A percentile compares a stretch with the other conserved stretches of the same genome.
These are phyloP conservation scores for Colletotrichum incanum DNA, from an alignment of 2,329 filamentous ascomycete genomes.

Conservation along the genomic window DNA sequence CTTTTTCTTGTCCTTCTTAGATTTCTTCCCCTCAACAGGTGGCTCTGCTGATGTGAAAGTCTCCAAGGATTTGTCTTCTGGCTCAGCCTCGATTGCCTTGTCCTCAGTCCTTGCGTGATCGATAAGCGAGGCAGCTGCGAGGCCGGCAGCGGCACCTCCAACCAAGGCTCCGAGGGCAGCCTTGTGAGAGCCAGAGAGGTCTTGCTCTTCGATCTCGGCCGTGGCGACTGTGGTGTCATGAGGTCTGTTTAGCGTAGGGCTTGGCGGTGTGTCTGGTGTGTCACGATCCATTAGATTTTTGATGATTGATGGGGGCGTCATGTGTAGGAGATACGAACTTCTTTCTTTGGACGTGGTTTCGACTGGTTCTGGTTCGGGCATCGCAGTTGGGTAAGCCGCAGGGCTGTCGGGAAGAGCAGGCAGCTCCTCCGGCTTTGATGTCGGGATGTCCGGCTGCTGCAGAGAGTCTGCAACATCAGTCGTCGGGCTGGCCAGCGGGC, in stretches of 20 bases:
- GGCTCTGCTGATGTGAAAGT: neutral
- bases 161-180: constrained; percentile 8
- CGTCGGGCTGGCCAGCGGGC: neutral
- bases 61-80: constrained; percentile 23
- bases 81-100: neutral
- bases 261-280: constrained; percentile 45
- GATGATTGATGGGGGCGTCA: constrained; percentile 55
- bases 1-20: constrained; percentile 54
- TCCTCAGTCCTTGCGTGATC: neutral
- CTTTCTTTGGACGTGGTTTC: constrained; percentile 60
- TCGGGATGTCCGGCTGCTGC: neutral
- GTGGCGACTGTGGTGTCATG: constrained; percentile 38
- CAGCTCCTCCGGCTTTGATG: constrained; percentile 28
- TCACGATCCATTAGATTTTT: constrained; percentile 48
- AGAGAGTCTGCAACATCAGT: neutral
- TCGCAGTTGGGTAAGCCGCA: constrained; percentile 42
- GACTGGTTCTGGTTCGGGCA: constrained; percentile 56
- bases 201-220: constrained; percentile 49
- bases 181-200: constrained; percentile 4
- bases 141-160: constrained; percentile 24
- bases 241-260: constrained; percentile 48
- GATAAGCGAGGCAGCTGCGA: constrained; percentile 11
- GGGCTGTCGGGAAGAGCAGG: constrained; percentile 33
- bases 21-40: constrained; percentile 44
- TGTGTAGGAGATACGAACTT: constrained; percentile 60